Conservation (phyloP, 768 basidiomycete genomes). For the Grammothele lineata region DNA sequence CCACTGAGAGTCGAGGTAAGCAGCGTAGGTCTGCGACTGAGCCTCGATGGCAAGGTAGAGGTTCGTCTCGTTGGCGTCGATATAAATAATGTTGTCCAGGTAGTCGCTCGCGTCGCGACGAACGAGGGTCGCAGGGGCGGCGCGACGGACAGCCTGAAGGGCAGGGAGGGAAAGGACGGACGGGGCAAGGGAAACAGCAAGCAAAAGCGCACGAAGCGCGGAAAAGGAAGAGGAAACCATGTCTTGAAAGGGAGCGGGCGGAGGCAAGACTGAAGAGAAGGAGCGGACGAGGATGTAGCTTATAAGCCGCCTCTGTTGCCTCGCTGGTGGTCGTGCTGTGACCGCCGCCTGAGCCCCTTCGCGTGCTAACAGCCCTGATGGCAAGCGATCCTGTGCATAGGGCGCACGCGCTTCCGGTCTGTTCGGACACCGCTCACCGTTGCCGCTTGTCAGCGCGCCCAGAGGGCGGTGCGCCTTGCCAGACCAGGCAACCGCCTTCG, state of each 20-base stretch:
- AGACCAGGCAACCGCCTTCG: no score
- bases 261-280: slow-evolving; percentile 9
- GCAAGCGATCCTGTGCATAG: slow-evolving; percentile 12
- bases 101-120: slow-evolving; percentile 7
- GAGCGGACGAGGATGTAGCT: not conserved
- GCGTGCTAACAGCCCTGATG: no score
- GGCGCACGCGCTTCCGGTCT: slow-evolving; percentile 3
- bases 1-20: slow-evolving; percentile 11
- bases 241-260: slow-evolving; percentile 8
- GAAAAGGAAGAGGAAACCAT: slow-evolving; percentile 10
- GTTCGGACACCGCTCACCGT: slow-evolving; percentile 12
- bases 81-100: slow-evolving; percentile 8
- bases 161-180: slow-evolving; percentile 8
- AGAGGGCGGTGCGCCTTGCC: no score
- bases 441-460: no score
- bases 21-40: slow-evolving; percentile 4
- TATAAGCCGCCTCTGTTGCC: not conserved
- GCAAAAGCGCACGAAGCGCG: slow-evolving; percentile 12
- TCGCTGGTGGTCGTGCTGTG: slow-evolving; percentile 1
- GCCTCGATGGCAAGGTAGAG: slow-evolving; percentile 7
- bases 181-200: slow-evolving; percentile 4
- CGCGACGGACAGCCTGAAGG: not conserved
- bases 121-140: not conserved
- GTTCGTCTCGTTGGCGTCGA: slow-evolving; percentile 4
- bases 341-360: slow-evolving; percentile 4